phyloP scores from a whole-genome alignment of 106 monocot genomes.

The Apostasia ramifera region DNA sequence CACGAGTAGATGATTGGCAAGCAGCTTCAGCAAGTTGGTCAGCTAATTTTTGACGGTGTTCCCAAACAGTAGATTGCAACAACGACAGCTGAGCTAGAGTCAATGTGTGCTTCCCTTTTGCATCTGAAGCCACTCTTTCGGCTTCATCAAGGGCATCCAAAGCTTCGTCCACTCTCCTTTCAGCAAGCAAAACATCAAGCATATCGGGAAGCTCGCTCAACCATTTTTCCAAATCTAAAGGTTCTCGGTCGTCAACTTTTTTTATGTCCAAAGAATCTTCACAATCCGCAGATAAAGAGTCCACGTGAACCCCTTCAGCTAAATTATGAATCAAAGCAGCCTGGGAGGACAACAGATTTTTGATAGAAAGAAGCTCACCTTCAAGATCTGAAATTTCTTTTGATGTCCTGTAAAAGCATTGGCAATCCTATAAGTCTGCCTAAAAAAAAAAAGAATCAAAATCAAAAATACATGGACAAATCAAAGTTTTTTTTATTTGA shows the following conservation, averaged over 20 bases:
- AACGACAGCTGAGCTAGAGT: conserved; percentile 21
- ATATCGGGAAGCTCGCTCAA: conserved; percentile 70
- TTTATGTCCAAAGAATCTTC: conserved; percentile 29
- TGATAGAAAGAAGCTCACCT: conserved; percentile 87
- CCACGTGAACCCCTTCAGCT: conserved; percentile 81
- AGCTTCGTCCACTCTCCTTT: conserved; percentile 96
- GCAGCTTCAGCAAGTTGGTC: conserved; percentile 95
- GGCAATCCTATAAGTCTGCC: neutral
- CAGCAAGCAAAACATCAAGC: conserved; percentile 88
- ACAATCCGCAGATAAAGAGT: conserved; percentile 51
- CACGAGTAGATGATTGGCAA: conserved; percentile 87
- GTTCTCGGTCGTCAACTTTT: conserved; percentile 64
- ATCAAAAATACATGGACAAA: neutral
- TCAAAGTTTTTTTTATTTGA: too few relatives aligned
- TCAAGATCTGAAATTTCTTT: conserved; percentile 96
- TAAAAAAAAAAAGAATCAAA: neutral
- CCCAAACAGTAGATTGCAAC: conserved; percentile 39
- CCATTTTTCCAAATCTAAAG: conserved; percentile 85
- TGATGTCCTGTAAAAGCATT: conserved; percentile 56
- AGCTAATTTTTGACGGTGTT: conserved; percentile 58
- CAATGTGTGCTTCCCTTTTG: conserved; percentile 41
- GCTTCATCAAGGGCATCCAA: conserved; percentile 86
- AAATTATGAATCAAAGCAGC: conserved; percentile 81
- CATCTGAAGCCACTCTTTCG: conserved; percentile 53
- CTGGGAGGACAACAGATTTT: conserved; percentile 80